Percentiles rank a stretch among this genome's conserved stretches.
Evolutionary conservation across 768 basidiomycete genomes (phyloP).

Genomic region (Lentinus tigrinus): DNA sequence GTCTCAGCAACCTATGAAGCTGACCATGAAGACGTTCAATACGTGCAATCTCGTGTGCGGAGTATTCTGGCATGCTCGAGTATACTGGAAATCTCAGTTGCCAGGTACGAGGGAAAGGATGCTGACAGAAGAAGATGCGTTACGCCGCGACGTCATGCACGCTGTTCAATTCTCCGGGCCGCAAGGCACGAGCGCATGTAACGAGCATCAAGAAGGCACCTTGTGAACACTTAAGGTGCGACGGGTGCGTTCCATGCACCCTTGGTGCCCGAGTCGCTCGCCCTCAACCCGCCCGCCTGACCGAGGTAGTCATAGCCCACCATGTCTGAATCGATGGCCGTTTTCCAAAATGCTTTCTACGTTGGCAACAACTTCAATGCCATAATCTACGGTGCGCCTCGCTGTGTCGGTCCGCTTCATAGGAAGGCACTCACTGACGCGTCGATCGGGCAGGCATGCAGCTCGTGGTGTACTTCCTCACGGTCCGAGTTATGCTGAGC

Average conservation of each 20-base stretch:
- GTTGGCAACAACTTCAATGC: conserved; percentile 28
- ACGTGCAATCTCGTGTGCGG: not conserved
- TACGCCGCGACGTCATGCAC: not conserved
- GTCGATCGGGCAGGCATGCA: conserved; percentile 21
- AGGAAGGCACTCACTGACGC: not conserved
- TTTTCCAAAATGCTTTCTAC: conserved; percentile 26
- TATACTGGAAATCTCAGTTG: not conserved
- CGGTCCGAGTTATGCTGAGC: conserved; percentile 19
- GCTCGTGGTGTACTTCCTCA: conserved; percentile 25
- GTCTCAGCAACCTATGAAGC: no score
- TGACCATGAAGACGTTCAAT: not conserved
- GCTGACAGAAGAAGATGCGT: not conserved
- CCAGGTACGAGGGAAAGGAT: not conserved
- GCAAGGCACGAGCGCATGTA: not conserved
- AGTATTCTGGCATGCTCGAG: not conserved
- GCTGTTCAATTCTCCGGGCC: not conserved
- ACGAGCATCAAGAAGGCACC: not conserved
- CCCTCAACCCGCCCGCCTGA: not conserved
- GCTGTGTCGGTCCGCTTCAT: not conserved
- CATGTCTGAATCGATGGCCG: not conserved
- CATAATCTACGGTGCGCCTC: conserved; percentile 26
- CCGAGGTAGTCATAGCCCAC: not conserved
- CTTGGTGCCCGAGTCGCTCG: not conserved
- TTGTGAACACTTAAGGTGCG: not conserved
- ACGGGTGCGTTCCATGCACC: not conserved